Conservation (phyloP, 768 basidiomycete species). For the Boletus pseudo-olivaceus region DNA sequence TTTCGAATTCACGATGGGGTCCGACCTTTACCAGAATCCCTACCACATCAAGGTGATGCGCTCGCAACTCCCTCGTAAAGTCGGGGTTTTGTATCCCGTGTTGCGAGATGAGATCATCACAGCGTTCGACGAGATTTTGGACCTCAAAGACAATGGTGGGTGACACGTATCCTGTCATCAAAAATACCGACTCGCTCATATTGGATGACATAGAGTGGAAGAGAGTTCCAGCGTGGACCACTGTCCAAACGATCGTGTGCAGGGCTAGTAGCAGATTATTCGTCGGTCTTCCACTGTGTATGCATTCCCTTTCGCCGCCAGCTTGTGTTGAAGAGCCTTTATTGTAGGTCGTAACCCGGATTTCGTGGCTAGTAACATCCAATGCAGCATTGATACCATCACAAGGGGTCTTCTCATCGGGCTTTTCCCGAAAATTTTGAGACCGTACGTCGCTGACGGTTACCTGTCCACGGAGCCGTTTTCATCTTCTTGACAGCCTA, state of each 20-base stretch:
- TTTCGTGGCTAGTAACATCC: constrained; percentile 29
- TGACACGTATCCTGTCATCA: no score
- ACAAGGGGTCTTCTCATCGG: constrained; percentile 17
- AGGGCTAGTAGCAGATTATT: constrained; percentile 44
- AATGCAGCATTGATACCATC: constrained; percentile 29
- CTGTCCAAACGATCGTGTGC: constrained; percentile 31
- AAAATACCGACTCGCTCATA: no score
- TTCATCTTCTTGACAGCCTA: constrained; percentile 8
- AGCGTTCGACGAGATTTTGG: no score
- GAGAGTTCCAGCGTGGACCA: no score
- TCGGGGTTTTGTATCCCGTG: constrained; percentile 36
- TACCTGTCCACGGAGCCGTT: no score
- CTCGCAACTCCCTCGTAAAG: constrained; percentile 34
- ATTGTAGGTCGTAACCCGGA: constrained; percentile 36
- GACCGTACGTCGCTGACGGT: constrained; percentile 23
- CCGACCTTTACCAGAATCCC: constrained; percentile 23
- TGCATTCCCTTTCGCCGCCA: neutral
- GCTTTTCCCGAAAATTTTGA: constrained; percentile 32
- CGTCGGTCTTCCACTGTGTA: constrained; percentile 46
- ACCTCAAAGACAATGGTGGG: constrained; percentile 1
- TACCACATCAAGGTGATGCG: constrained; percentile 30
- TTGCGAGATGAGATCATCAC: constrained; percentile 11
- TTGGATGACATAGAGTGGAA: no score
- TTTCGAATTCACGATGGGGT: constrained; percentile 34
- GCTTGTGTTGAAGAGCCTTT: neutral